phyloP scores from a whole-genome alignment of 495 filamentous ascomycete genomes.

The Extremus antarcticus region DNA sequence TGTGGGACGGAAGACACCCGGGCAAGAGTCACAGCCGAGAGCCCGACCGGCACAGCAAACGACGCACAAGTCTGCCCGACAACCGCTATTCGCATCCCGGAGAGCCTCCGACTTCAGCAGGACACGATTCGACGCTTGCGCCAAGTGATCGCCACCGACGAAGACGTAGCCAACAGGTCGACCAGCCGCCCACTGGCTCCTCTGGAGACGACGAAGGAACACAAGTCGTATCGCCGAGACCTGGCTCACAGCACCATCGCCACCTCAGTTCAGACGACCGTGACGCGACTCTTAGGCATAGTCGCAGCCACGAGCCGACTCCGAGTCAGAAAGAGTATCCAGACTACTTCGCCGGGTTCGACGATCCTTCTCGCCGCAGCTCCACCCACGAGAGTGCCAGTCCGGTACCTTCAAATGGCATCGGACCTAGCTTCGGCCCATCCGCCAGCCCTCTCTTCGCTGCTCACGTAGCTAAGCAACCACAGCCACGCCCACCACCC shows the following conservation, averaged over 20 bases:
- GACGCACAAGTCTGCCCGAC: conserved; percentile 14
- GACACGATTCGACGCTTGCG: conserved; percentile 2
- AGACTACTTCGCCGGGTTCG: conserved; percentile 17
- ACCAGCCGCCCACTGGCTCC: not conserved
- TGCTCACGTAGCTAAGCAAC: conserved; percentile 26
- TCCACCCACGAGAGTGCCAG: not conserved
- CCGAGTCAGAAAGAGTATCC: conserved; percentile 25
- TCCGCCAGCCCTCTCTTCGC: conserved; percentile 29
- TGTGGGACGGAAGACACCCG: conserved; percentile 17
- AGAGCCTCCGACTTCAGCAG: conserved; percentile 6
- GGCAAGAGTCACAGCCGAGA: conserved; percentile 12
- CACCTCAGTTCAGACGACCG: conserved; percentile 2
- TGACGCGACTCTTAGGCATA: conserved; percentile 20
- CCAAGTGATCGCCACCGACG: conserved; percentile 2
- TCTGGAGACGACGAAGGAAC: not conserved
- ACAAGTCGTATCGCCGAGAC: not conserved
- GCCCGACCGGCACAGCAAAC: conserved; percentile 4
- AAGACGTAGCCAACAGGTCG: conserved; percentile 1
- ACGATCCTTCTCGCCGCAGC: conserved; percentile 2
- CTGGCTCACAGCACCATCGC: not conserved
- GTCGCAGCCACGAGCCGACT: conserved; percentile 27
- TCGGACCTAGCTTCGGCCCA: conserved; percentile 22
- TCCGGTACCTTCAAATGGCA: not conserved
- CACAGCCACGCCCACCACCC: conserved; percentile 1
- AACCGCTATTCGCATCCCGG: conserved; percentile 14